Conservation (phyloP, 2,329 filamentous ascomycete species). For the Cordyceps cateniannulata region DNA sequence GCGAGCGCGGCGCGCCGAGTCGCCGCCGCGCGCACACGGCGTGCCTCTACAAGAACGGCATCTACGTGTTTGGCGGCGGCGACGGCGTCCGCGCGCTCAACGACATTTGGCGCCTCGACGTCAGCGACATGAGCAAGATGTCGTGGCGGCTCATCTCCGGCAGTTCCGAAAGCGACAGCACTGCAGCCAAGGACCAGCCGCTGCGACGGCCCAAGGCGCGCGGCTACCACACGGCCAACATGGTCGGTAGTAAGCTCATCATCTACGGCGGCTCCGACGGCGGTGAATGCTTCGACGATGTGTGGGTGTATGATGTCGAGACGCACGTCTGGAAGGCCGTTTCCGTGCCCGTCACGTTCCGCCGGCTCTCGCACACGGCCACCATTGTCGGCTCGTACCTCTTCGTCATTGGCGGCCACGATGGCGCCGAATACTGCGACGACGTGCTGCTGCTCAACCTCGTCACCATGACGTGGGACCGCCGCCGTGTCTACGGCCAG, state of each 20-base stretch:
- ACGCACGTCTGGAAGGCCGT: conserved; percentile 53
- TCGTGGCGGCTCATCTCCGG: conserved; percentile 59
- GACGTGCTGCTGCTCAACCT: conserved; percentile 63
- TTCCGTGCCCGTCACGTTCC: conserved; percentile 52
- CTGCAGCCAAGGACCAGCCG: conserved; percentile 24
- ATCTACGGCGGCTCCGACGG: conserved; percentile 66
- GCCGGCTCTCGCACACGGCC: conserved; percentile 60
- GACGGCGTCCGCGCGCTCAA: conserved; percentile 65
- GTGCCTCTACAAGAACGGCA: conserved; percentile 64
- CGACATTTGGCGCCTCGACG: conserved; percentile 67
- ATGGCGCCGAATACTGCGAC: conserved; percentile 63
- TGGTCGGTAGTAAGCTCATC: conserved; percentile 66
- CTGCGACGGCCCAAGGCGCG: conserved; percentile 51
- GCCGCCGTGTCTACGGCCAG: conserved; percentile 56
- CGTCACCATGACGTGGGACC: conserved; percentile 70
- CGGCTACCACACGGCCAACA: conserved; percentile 67
- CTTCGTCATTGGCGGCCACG: conserved; percentile 64
- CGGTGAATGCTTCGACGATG: conserved; percentile 65
- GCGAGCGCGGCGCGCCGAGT: conserved; percentile 53
- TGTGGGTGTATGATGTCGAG: conserved; percentile 67
- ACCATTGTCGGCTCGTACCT: conserved; percentile 65
- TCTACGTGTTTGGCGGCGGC: conserved; percentile 66
- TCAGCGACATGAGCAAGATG: conserved; percentile 60
- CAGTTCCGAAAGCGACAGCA: conserved; percentile 21
- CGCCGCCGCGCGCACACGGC: conserved; percentile 63